Evolutionary conservation across 2,329 filamentous ascomycete species (phyloP), one percentile per base, ranked within the genome.

Genomic region (Coniochaeta prunicola): DNA sequence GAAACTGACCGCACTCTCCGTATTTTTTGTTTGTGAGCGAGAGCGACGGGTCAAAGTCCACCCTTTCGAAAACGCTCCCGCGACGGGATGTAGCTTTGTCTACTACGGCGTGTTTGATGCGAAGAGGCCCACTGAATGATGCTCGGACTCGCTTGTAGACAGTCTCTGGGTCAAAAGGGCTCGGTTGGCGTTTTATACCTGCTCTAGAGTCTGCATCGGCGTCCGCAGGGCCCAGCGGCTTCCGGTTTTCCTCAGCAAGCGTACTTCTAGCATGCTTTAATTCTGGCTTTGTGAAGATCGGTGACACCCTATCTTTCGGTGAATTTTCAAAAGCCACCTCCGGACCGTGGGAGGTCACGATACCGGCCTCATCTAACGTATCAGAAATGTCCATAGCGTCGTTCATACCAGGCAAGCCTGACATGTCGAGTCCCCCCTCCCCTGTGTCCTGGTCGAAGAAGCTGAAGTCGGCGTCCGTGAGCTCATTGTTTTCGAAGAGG

Each of bases 401-500:
- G 17, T 65, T 59, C 40, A 74, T 64, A 9, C n/a, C 53, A n/a
- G 50, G 28, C 34, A 74, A 58, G 28, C 66, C 69, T 12, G 73
- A 64, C 2, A 73, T 62, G 34, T 74, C 73, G 42, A 79, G 59
- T 45, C 75, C 75, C 26, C 73, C 70, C 12, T 71, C 73, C 2
- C 70, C 76, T 3, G 80, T 77, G 28, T 80, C 74, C 61, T 55
- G 53, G 65, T 93, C 89, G 64, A 93, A 93, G 70, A 92, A 93
- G 68, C 83, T 90, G 69, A 93, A 93, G 67, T 94, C 90, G 6
- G 85, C 89, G 64, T 94, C 90, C 1, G 88, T 92, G n/a, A 93
- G 80, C 63, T 86, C 83, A 62, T 84, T 81, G n/a, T 86, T 83
- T n/a, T 81, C 85, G 71, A 90, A 91, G 64, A 88, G 82, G 63